Percentiles rank a stretch among this genome's conserved stretches.
phyloP scores from a whole-genome alignment of 495 filamentous ascomycete genomes.

The Platismatia glauca region DNA sequence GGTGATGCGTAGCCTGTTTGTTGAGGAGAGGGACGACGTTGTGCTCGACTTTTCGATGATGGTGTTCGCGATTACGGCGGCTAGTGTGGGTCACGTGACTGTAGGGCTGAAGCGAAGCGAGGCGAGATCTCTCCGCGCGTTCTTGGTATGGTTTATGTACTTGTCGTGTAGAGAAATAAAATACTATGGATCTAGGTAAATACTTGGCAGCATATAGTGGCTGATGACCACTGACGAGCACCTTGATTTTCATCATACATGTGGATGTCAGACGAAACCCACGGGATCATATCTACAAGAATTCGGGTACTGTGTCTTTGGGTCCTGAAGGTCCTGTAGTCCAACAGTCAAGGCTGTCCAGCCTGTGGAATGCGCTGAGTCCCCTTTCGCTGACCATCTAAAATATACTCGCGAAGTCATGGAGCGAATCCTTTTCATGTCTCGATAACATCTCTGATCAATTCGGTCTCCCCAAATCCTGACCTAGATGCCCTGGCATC shows the following conservation, averaged over 20 bases:
- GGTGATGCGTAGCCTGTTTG: slow-evolving; percentile 13
- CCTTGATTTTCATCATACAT: not conserved
- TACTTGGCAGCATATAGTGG: not conserved
- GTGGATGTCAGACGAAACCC: not conserved
- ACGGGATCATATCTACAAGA: not conserved
- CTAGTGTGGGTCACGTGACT: slow-evolving; percentile 20
- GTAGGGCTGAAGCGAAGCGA: slow-evolving; percentile 19
- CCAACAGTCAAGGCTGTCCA: not conserved
- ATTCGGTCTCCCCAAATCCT: not conserved
- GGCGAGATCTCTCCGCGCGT: not conserved
- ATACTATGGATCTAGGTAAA: not conserved
- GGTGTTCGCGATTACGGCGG: slow-evolving; percentile 7
- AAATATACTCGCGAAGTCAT: not conserved
- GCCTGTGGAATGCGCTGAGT: not conserved
- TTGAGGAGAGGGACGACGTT: not conserved
- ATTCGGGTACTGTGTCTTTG: not conserved
- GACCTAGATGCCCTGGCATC: not conserved
- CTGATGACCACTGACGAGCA: not conserved
- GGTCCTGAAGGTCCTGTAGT: too few relatives aligned
- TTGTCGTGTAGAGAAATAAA: not conserved
- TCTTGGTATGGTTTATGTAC: not conserved
- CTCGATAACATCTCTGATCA: not conserved
- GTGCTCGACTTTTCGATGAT: slow-evolving; percentile 7
- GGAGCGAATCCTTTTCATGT: too few relatives aligned
- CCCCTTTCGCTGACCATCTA: not conserved